These are phyloP conservation scores for Colletotrichum camelliae DNA, from an alignment of 2,329 filamentous ascomycete genomes.

Conservation along the genomic window DNA sequence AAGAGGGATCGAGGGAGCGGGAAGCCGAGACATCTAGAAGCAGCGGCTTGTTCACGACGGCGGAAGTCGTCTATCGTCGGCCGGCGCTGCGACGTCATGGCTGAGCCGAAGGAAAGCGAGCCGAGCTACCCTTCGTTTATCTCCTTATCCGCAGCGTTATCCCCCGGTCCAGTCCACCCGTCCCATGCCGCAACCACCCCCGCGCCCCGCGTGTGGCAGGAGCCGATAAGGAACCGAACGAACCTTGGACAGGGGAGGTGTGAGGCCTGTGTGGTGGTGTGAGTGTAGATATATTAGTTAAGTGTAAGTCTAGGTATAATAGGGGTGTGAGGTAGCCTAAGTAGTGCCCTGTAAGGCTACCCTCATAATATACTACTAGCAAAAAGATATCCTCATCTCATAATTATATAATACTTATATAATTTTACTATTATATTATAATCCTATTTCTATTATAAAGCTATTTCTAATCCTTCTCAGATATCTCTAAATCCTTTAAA, in stretches of 20 bases:
- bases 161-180: background rate
- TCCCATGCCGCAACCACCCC: background rate
- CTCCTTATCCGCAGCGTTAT: background rate
- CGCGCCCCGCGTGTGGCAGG: background rate
- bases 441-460: no score
- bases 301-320: no score
- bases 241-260: background rate
- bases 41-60: background rate
- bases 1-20: background rate
- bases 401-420: no score
- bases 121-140: background rate
- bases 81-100: slow-evolving; percentile 25
- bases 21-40: slow-evolving; percentile 1
- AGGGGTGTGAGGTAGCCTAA: no score
- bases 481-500: no score
- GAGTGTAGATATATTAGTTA: no score
- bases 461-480: no score
- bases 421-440: no score
- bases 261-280: no score
- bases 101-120: slow-evolving; percentile 39
- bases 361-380: no score
- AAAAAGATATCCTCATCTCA: no score
- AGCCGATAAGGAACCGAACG: slow-evolving; percentile 3
- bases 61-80: slow-evolving; percentile 18
- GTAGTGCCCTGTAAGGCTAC: no score